Base-by-base conservation (phyloP, 257 asterid species). In the Nicotiana undulata region DNA sequence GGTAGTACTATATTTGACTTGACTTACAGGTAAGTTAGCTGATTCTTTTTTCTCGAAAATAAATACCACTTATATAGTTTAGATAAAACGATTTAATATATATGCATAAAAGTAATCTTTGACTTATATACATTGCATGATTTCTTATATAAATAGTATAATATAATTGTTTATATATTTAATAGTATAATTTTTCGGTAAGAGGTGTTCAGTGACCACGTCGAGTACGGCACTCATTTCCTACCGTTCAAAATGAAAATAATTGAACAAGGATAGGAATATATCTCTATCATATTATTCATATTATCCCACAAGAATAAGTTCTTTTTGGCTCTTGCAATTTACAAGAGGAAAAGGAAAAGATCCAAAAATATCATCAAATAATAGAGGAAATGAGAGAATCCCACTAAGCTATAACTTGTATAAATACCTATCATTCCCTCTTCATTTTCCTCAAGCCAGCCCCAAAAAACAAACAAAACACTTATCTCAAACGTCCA, bases 381-480 rank as follows among this genome's bases (percentile, higher is more conserved):
- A 74, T 74, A 74, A 74, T 74, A 5, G 61, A 74, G 78, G 78
- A 74, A 74, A 74, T 24, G 26, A 74, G 20, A 49, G 61, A 72
- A 72, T 72, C 78, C 61, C 61, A 72, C 61, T 74, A 24, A 74
- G 17, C 17, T 49, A 13, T 70, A 24, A 74, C 78, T 74, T 24
- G 78, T 74, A 74, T 74, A 74, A 74, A 74, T 74, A 49, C 78
- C 44, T 49, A 70, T 44, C 56, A 11, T 44, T 20, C 8, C 52
- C 34, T 3, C 15, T 26, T 74, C 78, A 74, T 49, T 74, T 72
- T 24, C 9, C 61, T 74, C 78, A 49, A 24, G 40, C 78, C 37
- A 44, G 24, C 37, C 46, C 46, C 6, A 44, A 44, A 70, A 5
- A 70, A 3, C 26, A 56, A 56, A 18, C 63, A 52, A 56, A 20